A percentile compares a stretch with the other conserved stretches of the same genome.
These are phyloP conservation scores for Gremmenia infestans DNA, from an alignment of 2,329 filamentous ascomycete genomes.

Conservation along the genomic window DNA sequence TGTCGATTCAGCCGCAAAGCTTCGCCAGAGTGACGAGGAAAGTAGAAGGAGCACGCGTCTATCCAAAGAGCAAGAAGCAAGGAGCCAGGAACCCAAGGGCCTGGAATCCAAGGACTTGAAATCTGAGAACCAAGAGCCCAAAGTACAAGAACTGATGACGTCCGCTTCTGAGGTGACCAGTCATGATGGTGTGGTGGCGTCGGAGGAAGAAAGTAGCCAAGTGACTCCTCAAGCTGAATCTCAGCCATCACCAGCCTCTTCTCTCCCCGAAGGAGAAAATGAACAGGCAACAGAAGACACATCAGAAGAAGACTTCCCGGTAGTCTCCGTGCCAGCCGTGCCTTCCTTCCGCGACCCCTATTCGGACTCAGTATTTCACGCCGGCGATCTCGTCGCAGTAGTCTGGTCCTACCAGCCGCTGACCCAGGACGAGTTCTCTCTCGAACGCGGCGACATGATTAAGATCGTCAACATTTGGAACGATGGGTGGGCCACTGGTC, in stretches of 20 bases:
- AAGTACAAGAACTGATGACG: not conserved
- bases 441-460: not conserved
- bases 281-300: too few species aligned
- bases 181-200: not conserved
- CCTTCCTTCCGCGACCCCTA: not conserved
- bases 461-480: not conserved
- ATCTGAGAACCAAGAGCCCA: not conserved
- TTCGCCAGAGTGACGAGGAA: not conserved
- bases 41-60: not conserved
- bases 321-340: not conserved
- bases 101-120: too few species aligned
- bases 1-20: not conserved
- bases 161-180: not conserved
- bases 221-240: not conserved
- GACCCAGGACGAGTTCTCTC: not conserved
- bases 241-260: not conserved
- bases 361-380: not conserved
- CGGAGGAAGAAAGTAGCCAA: not conserved
- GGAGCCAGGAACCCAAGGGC: too few species aligned
- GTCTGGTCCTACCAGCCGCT: not conserved
- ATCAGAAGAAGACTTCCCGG: too few species aligned
- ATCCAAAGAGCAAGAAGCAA: not conserved
- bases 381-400: not conserved
- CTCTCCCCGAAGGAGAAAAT: not conserved
- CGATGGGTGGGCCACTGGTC: not conserved